Evolutionary conservation across 2,329 filamentous ascomycete species (phyloP), one percentile per base, ranked within the genome.

Genomic region (Sarocladium brachiariae): DNA sequence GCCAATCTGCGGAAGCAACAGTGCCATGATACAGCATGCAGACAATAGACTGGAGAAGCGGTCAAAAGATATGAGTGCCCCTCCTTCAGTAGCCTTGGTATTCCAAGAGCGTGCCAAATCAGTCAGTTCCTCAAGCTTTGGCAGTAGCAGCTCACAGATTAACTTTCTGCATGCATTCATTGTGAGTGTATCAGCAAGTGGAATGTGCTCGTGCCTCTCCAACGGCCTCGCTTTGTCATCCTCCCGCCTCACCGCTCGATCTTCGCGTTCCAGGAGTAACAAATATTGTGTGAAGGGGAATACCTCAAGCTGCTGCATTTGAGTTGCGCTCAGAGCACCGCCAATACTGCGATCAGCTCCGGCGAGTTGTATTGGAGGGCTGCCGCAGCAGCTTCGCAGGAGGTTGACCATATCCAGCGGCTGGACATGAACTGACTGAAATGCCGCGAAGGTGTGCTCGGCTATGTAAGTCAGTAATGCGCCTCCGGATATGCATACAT

Each of bases 311-410:
- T 77, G 69, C 1, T 66, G 59, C 52, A 67, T 70, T 69, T 76
- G 73, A 2, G 72, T 69, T 52, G 79, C 74, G 9, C 68, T 66
- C 35, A 81, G 67, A 1, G 68, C 57, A 0, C 76, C 75, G 6
- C 75, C 73, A n/a, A 74, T 72, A 2, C 69, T 61, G 25, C 67
- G 61, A 13, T 68, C 62, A 2, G 63, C 59, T 4, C 46, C 46
- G 18, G 1, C 53, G 53, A 8, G 58, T 54, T 43, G 67, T 58
- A 4, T 59, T 51, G 16, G 75, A 53, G 5, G 61, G 57, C 4
- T 65, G 9, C 87, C 87, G 33, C 86, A 82, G 58, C 87, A 89
- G 14, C 78, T 75, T 53, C 81, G 72, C n/a, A 96, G 63, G 4
- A 95, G 68, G 55, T 81, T 81, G 33, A 87, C 68, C 19, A 95